A percentile compares a stretch with the other conserved stretches of the same genome.
Conservation (phyloP, 2,329 filamentous ascomycete genomes). For the Paecilomyces dactylethromorphus region DNA sequence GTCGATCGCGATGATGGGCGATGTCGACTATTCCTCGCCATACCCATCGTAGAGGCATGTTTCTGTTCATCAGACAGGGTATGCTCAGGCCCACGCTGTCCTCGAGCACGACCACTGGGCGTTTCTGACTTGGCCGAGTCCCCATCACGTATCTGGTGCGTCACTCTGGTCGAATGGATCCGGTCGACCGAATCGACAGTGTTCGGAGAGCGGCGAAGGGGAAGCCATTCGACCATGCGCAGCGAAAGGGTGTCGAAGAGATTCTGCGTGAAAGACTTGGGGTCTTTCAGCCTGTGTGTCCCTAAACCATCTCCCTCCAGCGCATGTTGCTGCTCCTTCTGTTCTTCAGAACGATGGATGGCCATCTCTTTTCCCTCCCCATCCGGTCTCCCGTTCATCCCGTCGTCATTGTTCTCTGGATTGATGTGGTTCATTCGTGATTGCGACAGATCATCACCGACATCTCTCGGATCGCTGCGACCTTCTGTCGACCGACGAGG, state of each 20-base stretch:
- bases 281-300: slow-evolving; percentile 43
- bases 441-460: neutral
- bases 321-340: slow-evolving; percentile 7
- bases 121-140: slow-evolving; percentile 1
- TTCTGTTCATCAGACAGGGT: neutral
- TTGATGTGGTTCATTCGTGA: neutral
- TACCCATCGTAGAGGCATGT: neutral
- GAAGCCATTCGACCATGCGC: slow-evolving; percentile 41
- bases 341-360: neutral
- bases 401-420: neutral
- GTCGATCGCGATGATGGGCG: slow-evolving; percentile 18
- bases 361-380: neutral
- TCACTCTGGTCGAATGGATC: slow-evolving; percentile 4
- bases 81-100: neutral
- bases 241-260: slow-evolving; percentile 44
- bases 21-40: neutral
- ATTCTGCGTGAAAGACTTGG: slow-evolving; percentile 57
- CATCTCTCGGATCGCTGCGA: neutral
- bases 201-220: slow-evolving; percentile 27
- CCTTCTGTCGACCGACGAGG: slow-evolving; percentile 11
- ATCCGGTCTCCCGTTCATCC: neutral
- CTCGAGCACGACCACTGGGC: neutral
- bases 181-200: slow-evolving; percentile 10
- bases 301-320: slow-evolving; percentile 15
- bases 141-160: neutral